Base-by-base conservation (phyloP, 1,284 basidiomycete genomes). In the Fomitopsis schrenkii region DNA sequence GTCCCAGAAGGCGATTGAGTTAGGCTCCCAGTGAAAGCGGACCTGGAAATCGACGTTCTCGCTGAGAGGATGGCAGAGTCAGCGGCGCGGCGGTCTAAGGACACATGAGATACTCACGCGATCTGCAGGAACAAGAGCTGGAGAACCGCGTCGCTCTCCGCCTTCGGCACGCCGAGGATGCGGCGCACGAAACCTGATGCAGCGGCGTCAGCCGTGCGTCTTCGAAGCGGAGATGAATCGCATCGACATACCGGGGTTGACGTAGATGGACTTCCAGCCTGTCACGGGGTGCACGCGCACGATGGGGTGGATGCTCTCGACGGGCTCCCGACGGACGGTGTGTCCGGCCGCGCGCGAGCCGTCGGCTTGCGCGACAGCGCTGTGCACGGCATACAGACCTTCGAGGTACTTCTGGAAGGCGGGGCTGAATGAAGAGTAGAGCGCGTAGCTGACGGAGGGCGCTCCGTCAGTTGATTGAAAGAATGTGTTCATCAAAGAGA, bases 221-320 rank as follows among this genome's bases (percentile, higher is more conserved):
- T 52, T 26, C 36, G 59, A 46, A 59, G 48, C 40, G 55, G 55
- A 58, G 52, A 63, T 44, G 53, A 33, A 44, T 62, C 62, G 26
- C 46, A 40, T 30, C 17, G 44, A 61, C 77, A 56, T 64, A 81
- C 84, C 83, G 57, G 83, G 86, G 71, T 91, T 91, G 68, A 90
- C 86, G 66, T 83, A 92, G 65, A 93, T 72, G 59, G 83, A 85
- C 80, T 93, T 92, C 87, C 87, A 92, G 9, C 90, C 90, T 0
- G 91, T 93, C 1, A 81, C 83, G n/a, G 90, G 91, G 71, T 93
- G 87, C 17, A 91, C 86, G 35, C 90, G 83, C 58, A 90, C 85
- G 56, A 92, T 72, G 45, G 84, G 87, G 70, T 86, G 88, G 38
- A 84, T 70, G 2, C 85, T 86, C 76, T 94, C 92, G 65, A 94